Conservation (phyloP, 2,329 filamentous ascomycete genomes). For the Myrmaecium sp. region DNA sequence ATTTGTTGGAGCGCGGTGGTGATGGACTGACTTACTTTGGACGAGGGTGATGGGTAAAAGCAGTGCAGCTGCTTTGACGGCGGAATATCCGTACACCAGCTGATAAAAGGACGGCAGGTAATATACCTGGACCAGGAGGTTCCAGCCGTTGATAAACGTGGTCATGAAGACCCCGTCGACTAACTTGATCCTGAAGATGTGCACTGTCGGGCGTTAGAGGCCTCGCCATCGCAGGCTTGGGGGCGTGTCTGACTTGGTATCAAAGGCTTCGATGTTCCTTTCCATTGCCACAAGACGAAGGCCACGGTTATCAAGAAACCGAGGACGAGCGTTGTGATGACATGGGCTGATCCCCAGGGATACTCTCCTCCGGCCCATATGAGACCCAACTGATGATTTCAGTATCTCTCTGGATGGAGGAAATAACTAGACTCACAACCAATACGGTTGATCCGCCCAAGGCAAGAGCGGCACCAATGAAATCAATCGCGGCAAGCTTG, state of each 20-base stretch:
- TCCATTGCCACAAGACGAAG: slow-evolving; percentile 37
- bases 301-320: slow-evolving; percentile 25
- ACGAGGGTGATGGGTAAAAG: slow-evolving; percentile 27
- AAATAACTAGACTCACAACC: slow-evolving; percentile 17
- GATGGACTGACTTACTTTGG: slow-evolving; percentile 30
- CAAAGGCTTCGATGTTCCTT: slow-evolving; percentile 31
- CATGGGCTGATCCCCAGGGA: slow-evolving; percentile 34
- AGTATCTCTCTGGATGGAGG: no score
- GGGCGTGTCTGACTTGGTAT: slow-evolving; percentile 23
- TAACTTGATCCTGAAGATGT: slow-evolving; percentile 37
- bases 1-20: no score
- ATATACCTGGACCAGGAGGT: slow-evolving; percentile 39
- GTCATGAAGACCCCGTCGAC: slow-evolving; percentile 36
- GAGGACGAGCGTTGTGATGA: slow-evolving; percentile 34
- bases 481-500: slow-evolving; percentile 36
- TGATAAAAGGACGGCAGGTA: slow-evolving; percentile 28
- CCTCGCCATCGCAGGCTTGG: not conserved
- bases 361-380: slow-evolving; percentile 41
- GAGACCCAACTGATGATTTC: slow-evolving; percentile 13
- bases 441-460: slow-evolving; percentile 29
- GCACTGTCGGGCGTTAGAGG: slow-evolving; percentile 15
- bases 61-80: slow-evolving; percentile 26
- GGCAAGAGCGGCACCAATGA: slow-evolving; percentile 30
- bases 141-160: slow-evolving; percentile 38
- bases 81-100: slow-evolving; percentile 21